Conservation (phyloP, 2,329 filamentous ascomycete genomes). For the Cercospora berteroae region DNA sequence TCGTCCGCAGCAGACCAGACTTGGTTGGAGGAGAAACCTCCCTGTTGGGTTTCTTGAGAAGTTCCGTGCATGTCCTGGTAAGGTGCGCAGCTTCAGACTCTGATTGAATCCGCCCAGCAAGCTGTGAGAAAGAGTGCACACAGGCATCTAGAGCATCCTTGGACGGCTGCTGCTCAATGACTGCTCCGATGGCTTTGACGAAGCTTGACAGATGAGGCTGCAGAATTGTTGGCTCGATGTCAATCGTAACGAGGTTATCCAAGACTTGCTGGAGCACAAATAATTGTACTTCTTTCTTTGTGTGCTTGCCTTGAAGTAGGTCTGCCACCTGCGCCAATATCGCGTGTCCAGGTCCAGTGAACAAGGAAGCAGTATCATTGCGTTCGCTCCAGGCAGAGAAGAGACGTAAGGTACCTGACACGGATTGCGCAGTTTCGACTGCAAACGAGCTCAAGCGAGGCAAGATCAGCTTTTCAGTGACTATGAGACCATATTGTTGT, state of each 20-base stretch:
- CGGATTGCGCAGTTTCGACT: conserved; percentile 80
- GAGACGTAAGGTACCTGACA: conserved; percentile 78
- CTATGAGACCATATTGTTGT: conserved; percentile 65
- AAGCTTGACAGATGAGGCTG: conserved; percentile 67
- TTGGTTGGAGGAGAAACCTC: conserved; percentile 82
- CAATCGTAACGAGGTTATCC: conserved; percentile 63
- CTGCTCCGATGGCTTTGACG: conserved; percentile 52
- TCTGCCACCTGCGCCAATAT: conserved; percentile 71
- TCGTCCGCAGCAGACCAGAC: conserved; percentile 71
- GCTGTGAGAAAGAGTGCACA: conserved; percentile 73
- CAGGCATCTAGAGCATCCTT: conserved; percentile 76
- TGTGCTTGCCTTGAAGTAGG: conserved; percentile 67
- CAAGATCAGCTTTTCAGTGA: conserved; percentile 72
- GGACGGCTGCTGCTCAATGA: conserved; percentile 60
- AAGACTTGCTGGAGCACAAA: conserved; percentile 75
- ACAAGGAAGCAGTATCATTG: conserved; percentile 64
- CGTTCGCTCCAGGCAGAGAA: conserved; percentile 77
- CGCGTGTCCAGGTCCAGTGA: conserved; percentile 59
- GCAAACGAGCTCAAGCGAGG: conserved; percentile 77
- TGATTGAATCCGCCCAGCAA: conserved; percentile 68
- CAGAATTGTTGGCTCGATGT: conserved; percentile 56
- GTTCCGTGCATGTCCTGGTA: conserved; percentile 73
- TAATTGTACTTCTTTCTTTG: conserved; percentile 81
- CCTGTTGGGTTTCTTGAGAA: conserved; percentile 80
- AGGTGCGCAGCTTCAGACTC: conserved; percentile 71